Base-by-base conservation (phyloP, 2,329 filamentous ascomycete species). In the Chaetomium sp. region DNA sequence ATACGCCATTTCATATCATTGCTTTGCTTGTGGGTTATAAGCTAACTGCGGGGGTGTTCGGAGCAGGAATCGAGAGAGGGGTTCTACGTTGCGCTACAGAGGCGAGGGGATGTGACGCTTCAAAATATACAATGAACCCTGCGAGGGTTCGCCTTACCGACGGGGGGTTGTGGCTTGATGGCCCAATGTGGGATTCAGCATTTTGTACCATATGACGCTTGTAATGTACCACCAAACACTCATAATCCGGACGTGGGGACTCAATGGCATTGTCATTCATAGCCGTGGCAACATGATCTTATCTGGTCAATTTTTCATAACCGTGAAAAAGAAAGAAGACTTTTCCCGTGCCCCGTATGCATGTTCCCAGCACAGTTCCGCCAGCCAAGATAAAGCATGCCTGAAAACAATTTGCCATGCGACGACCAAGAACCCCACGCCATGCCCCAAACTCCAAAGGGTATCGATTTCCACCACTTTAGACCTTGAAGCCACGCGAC, bases 401-500 rank as follows among this genome's bases (percentile, higher is more conserved):
- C 54, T 57, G 50, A 49, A 40, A 58, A 59, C 51, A 59, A 58
- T 53, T 56, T 61, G 59, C 61, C 62, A 60, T 57, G 56, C 51
- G 53, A 55, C 56, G 48, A 57, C 57, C 59, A 56, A 56, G 46
- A 59, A 53, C 57, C 60, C 62, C 48, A 49, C 58, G 52, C 56
- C 61, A 58, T 43, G 57, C 54, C 53, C 56, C 60, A 53, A 57
- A 58, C 59, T 59, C 59, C 59, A 52, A 37, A 55, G 53, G 55
- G 55, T 59, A 58, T 56, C 54, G 53, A 41, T 50, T 45, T 53
- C 49, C 50, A 57, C 55, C 46, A 14, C 48, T 75, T 89, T 96
- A 99, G 75, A 99, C 94, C 91, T 99, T 99, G 91, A 99, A 99
- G 85, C 95, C 94, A 73, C 89, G 86, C 71, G 91, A 97, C 76